These are phyloP conservation scores for Pichia eremophila DNA, from an alignment of 805 yeast genomes.

Conservation along the genomic window DNA sequence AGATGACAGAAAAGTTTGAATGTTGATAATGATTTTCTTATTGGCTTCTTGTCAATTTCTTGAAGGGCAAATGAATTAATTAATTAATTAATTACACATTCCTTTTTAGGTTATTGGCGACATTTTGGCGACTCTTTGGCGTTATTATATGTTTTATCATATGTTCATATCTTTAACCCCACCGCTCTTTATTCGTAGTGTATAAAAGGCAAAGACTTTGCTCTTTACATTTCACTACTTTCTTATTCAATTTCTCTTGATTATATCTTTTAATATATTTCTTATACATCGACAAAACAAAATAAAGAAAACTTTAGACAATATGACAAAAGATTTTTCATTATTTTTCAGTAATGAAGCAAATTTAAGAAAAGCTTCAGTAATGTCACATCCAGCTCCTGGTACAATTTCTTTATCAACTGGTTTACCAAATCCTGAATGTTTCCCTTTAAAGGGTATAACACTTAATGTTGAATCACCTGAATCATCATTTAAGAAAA, in stretches of 20 bases:
- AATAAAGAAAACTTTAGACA: no score
- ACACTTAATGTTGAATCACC: slow-evolving; percentile 28
- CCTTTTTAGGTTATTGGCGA: background rate
- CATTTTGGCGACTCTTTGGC: no score
- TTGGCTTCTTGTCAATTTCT: no score
- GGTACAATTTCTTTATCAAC: slow-evolving; percentile 41
- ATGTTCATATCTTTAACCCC: no score
- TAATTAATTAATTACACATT: background rate
- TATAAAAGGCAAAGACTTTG: no score
- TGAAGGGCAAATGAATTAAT: no score
- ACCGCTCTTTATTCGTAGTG: no score
- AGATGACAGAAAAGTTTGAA: no score
- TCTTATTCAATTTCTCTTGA: background rate
- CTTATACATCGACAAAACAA: background rate
- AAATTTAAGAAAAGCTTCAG: slow-evolving; percentile 19
- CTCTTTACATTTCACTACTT: no score
- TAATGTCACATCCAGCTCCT: slow-evolving; percentile 18
- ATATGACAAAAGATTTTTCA: slow-evolving; percentile 16
- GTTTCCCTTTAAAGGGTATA: slow-evolving; percentile 36
- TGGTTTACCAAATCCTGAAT: slow-evolving; percentile 46
- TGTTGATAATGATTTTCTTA: no score
- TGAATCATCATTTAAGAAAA: slow-evolving; percentile 33
- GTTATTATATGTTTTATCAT: no score
- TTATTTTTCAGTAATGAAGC: slow-evolving; percentile 15
- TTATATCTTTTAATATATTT: background rate